Evolutionary conservation across 306 rosid species (phyloP), one percentile per base, ranked within the genome.

Genomic region (Malus sieversii): DNA sequence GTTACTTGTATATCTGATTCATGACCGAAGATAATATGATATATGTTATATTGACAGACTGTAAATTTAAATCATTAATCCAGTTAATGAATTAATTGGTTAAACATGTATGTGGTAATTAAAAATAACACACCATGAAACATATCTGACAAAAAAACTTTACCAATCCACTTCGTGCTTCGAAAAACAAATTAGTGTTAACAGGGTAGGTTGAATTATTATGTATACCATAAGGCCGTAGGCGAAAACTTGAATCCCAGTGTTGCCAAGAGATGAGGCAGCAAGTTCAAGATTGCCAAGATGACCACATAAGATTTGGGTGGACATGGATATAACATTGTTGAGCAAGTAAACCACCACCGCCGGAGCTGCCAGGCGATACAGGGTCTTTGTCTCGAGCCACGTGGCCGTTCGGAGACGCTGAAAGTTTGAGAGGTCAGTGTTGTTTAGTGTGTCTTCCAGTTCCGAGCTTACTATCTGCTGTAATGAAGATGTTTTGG

Each of bases 231-330:
- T 85, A 69, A 85, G 81, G 38, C 91, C 87, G 48, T 76, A 88
- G 68, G 89, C 86, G 53, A 88, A 88, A 22, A 85, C 51, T 85
- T 88, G 91, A 79, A 88, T 85, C 66, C 91, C 91, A 10, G 52
- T 79, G 82, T 85, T 88, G 66, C 91, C 91, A 19, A 88, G 91
- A 48, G 80, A 83, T 10, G 85, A 74, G 11, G 87, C 89, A 3
- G 91, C 91, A 5, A 83, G 87, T 74, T 85, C 8, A 48, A 85
- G 91, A 42, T 88, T 88, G 57, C 91, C 91, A 35, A 88, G 91
- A 68, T 85, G 91, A 67, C 91, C 91, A 45, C 84, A 81, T 64
- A 71, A 77, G 75, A 83, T 81, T 78, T 81, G 91, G 25, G 85
- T 85, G 81, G 91, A 85, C 84, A 85, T 74, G 81, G 89, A 83